phyloP scores from a whole-genome alignment of 2,329 filamentous ascomycete species.

The Xylaria polymorpha region DNA sequence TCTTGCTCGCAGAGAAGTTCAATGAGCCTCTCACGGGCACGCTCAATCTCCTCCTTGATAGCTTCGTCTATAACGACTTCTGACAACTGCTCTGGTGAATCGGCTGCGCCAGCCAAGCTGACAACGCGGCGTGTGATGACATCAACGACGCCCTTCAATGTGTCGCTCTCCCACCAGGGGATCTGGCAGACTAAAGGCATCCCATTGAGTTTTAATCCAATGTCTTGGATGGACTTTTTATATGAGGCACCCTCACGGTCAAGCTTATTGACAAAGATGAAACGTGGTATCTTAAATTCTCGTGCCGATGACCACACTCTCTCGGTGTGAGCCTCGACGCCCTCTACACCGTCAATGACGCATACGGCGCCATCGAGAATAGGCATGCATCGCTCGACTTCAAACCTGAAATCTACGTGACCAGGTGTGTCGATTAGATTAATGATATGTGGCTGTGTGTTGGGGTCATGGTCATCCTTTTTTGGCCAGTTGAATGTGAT shows the following conservation, averaged over 20 bases:
- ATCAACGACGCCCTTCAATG: constrained; percentile 86
- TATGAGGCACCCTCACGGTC: constrained; percentile 87
- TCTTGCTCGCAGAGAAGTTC: constrained; percentile 91
- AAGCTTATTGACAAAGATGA: constrained; percentile 86
- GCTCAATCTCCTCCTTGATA: constrained; percentile 75
- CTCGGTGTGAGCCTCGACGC: constrained; percentile 96
- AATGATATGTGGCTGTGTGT: constrained; percentile 63
- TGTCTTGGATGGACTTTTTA: constrained; percentile 84
- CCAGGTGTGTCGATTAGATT: constrained; percentile 97
- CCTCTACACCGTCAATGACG: constrained; percentile 90
- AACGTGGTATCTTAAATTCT: constrained; percentile 83
- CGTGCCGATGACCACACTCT: constrained; percentile 94
- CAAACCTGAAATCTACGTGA: constrained; percentile 97
- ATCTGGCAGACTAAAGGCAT: constrained; percentile 96
- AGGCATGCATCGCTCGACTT: constrained; percentile 89
- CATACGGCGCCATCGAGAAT: constrained; percentile 93
- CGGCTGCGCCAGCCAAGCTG: constrained; percentile 69
- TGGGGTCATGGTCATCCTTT: constrained; percentile 50
- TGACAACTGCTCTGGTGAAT: constrained; percentile 55
- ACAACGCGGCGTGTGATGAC: constrained; percentile 80
- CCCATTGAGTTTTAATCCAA: constrained; percentile 80
- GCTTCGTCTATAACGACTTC: constrained; percentile 62
- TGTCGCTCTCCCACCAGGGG: constrained; percentile 89
- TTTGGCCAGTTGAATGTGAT: constrained; percentile 94
- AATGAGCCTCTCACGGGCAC: constrained; percentile 80